Evolutionary conservation across 495 filamentous ascomycete species (phyloP).

Genomic region (Peziza echinospora): DNA sequence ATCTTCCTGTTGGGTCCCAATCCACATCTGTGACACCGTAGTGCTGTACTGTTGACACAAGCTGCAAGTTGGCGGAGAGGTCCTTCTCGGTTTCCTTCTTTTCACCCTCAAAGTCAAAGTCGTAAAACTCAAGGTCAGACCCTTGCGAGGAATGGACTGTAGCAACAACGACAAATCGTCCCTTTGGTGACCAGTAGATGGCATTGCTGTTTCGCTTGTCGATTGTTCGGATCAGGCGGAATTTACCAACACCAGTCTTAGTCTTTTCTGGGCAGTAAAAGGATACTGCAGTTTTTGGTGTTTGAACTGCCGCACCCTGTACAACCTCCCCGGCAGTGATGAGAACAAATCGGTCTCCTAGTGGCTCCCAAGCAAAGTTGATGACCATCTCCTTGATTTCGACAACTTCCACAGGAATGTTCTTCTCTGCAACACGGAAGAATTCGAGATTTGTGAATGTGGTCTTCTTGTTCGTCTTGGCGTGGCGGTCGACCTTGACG

Average conservation of each 20-base stretch:
- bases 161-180: constrained; percentile 79
- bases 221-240: constrained; percentile 76
- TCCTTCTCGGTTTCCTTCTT: constrained; percentile 38
- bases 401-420: constrained; percentile 92
- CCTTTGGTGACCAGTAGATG: constrained; percentile 98
- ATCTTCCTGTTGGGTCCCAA: constrained; percentile 92
- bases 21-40: constrained; percentile 95
- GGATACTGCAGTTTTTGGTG: constrained; percentile 82
- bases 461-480: constrained; percentile 84
- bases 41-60: constrained; percentile 82
- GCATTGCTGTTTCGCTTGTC: constrained; percentile 99
- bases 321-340: constrained; percentile 82
- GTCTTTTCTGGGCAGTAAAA: constrained; percentile 93
- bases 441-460: constrained; percentile 93
- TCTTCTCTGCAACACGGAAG: constrained; percentile 89
- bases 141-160: constrained; percentile 78
- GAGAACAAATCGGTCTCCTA: constrained; percentile 86
- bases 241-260: constrained; percentile 72
- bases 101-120: constrained; percentile 93
- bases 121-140: constrained; percentile 93
- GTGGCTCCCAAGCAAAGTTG: constrained; percentile 98
- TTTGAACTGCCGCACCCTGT: constrained; percentile 48
- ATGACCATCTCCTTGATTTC: constrained; percentile 97
- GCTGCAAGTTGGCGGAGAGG: constrained; percentile 74
- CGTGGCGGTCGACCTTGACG: constrained; percentile 96